Conservation (phyloP, 1,284 basidiomycete genomes). For the Erythrobasidium hasegawianum region DNA sequence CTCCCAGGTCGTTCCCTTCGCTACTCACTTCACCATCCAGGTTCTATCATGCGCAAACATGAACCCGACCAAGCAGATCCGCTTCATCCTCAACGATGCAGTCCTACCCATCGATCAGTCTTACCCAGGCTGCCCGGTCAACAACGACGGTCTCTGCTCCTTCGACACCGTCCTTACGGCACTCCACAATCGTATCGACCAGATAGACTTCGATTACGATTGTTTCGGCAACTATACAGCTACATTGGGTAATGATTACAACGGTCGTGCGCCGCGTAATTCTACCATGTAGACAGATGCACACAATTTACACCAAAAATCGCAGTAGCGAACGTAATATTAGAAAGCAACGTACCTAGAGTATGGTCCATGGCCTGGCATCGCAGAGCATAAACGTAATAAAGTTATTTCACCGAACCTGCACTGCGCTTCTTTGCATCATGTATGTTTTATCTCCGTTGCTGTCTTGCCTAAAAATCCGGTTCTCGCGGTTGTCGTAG, state of each 20-base stretch:
- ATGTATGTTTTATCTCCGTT: no score
- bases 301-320: no score
- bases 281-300: no score
- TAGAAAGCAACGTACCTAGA: no score
- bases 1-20: slow-evolving; percentile 68
- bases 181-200: slow-evolving; percentile 62
- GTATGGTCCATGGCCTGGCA: no score
- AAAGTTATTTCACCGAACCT: no score
- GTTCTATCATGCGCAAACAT: slow-evolving; percentile 46
- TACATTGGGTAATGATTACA: slow-evolving; percentile 7
- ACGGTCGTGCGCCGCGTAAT: slow-evolving; percentile 8
- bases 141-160: slow-evolving; percentile 73
- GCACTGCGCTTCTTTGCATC: no score
- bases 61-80: slow-evolving; percentile 47
- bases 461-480: no score
- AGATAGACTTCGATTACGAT: slow-evolving; percentile 70
- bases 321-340: no score
- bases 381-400: no score
- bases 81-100: slow-evolving; percentile 66
- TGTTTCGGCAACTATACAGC: slow-evolving; percentile 64
- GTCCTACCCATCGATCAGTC: slow-evolving; percentile 74
- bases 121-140: slow-evolving; percentile 61
- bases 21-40: slow-evolving; percentile 54
- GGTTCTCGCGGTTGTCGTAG: no score
- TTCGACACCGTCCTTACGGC: slow-evolving; percentile 68